Evolutionary conservation across 2,329 filamentous ascomycete genomes (phyloP).

Genomic region (Neofusicoccum ribis): DNA sequence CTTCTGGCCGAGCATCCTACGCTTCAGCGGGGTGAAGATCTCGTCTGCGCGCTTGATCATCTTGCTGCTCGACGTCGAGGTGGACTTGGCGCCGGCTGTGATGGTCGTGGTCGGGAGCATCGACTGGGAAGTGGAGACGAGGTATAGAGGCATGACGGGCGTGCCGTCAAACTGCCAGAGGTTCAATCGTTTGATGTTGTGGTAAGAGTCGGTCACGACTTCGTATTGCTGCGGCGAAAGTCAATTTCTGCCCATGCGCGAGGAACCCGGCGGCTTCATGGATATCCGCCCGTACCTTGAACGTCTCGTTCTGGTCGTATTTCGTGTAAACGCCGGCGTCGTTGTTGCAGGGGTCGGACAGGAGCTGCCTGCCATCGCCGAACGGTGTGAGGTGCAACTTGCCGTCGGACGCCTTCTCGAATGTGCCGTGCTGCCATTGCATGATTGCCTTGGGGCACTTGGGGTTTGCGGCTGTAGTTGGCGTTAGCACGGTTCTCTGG

Average conservation of each 20-base stretch:
- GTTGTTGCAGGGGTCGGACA: slow-evolving; percentile 64
- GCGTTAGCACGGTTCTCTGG: slow-evolving; percentile 26
- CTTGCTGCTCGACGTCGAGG: slow-evolving; percentile 36
- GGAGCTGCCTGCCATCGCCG: slow-evolving; percentile 66
- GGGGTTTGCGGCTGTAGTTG: slow-evolving; percentile 55
- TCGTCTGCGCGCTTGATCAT: slow-evolving; percentile 35
- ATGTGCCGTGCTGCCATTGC: slow-evolving; percentile 73
- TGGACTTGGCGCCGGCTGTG: slow-evolving; percentile 38
- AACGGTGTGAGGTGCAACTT: slow-evolving; percentile 62
- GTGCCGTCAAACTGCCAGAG: slow-evolving; percentile 64
- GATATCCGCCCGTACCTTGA: slow-evolving; percentile 52
- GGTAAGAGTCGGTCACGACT: slow-evolving; percentile 59
- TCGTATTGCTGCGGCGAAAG: slow-evolving; percentile 41
- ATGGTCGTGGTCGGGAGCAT: slow-evolving; percentile 71
- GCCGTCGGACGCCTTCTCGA: slow-evolving; percentile 57
- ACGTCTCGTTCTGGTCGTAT: slow-evolving; percentile 65
- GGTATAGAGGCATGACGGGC: slow-evolving; percentile 68
- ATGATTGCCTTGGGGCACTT: slow-evolving; percentile 65
- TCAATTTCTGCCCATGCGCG: slow-evolving; percentile 8
- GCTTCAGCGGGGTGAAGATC: slow-evolving; percentile 41
- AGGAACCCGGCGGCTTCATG: neutral
- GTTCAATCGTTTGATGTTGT: slow-evolving; percentile 63
- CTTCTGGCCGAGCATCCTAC: slow-evolving; percentile 38
- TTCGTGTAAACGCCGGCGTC: slow-evolving; percentile 60
- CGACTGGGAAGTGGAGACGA: slow-evolving; percentile 61